These are phyloP conservation scores for Fusarium irregulare DNA, from an alignment of 2,329 filamentous ascomycete genomes.

Conservation along the genomic window DNA sequence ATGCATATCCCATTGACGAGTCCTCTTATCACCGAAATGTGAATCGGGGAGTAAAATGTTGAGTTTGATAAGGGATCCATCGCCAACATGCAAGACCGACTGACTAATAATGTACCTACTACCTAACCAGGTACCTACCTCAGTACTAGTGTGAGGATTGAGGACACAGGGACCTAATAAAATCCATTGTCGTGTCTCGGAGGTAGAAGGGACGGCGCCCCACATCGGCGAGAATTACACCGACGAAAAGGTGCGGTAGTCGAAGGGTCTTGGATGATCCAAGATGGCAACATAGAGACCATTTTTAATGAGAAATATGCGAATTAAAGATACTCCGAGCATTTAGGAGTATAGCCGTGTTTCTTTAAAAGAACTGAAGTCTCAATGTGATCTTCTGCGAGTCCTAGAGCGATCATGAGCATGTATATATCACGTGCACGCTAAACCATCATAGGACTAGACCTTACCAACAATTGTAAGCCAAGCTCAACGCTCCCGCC, in stretches of 20 bases:
- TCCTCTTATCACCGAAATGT: background rate
- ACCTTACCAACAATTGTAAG: slow-evolving; percentile 52
- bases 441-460: slow-evolving; percentile 49
- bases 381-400: background rate
- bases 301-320: background rate
- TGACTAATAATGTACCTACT: background rate
- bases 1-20: background rate
- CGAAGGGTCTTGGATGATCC: slow-evolving; percentile 6
- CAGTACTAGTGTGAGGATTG: background rate
- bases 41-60: slow-evolving; percentile 17
- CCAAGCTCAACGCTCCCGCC: slow-evolving; percentile 53
- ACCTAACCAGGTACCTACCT: too few species aligned
- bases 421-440: slow-evolving; percentile 35
- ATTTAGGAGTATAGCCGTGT: fast-evolving
- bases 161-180: slow-evolving; percentile 13
- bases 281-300: background rate
- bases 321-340: fast-evolving
- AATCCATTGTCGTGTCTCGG: slow-evolving; percentile 42
- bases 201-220: slow-evolving; percentile 40
- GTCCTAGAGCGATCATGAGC: background rate
- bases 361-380: background rate
- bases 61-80: slow-evolving; percentile 19
- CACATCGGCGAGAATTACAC: slow-evolving; percentile 36
- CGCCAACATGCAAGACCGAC: slow-evolving; percentile 8
- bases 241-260: slow-evolving; percentile 25